Percentiles rank a stretch among this genome's conserved stretches.
phyloP scores from a whole-genome alignment of 2,329 filamentous ascomycete genomes.

The Alternaria viburni region DNA sequence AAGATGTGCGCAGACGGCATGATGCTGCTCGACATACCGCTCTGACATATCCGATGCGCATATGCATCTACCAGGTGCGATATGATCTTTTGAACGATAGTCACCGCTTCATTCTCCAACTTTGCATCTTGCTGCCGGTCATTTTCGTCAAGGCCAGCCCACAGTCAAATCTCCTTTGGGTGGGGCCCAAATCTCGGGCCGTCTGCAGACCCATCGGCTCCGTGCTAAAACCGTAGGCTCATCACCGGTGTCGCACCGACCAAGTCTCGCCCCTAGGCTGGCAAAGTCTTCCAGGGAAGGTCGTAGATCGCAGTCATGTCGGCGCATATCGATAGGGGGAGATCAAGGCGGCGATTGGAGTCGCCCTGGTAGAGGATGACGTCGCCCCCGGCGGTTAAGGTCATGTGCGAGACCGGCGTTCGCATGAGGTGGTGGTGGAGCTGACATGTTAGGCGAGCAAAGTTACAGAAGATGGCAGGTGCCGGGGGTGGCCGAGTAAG shows the following conservation, averaged over 20 bases:
- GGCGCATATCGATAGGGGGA: constrained; percentile 3
- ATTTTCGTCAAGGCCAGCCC: not conserved
- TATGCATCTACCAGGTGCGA: not conserved
- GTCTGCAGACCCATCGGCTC: constrained; percentile 9
- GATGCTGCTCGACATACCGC: not conserved
- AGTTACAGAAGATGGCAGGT: constrained; percentile 6
- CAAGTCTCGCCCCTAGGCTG: constrained; percentile 13
- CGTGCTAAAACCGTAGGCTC: constrained; percentile 13
- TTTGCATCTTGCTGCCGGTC: not conserved
- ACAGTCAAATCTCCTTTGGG: constrained; percentile 6
- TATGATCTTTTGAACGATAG: not conserved
- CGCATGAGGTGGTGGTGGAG: constrained; percentile 1
- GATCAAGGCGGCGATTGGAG: not conserved
- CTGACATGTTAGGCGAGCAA: not conserved
- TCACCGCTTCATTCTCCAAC: not conserved
- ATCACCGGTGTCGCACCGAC: constrained; percentile 23
- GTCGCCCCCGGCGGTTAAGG: constrained; percentile 16
- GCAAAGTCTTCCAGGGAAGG: not conserved
- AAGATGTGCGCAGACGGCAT: not conserved
- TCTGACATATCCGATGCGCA: not conserved
- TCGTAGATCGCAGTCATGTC: constrained; percentile 1
- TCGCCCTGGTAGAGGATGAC: constrained; percentile 17
- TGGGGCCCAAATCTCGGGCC: constrained; percentile 14
- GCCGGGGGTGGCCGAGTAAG: constrained; percentile 6
- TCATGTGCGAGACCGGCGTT: constrained; percentile 19